phyloP scores from a whole-genome alignment of 345 rosid species.

The Garcia nutans region DNA sequence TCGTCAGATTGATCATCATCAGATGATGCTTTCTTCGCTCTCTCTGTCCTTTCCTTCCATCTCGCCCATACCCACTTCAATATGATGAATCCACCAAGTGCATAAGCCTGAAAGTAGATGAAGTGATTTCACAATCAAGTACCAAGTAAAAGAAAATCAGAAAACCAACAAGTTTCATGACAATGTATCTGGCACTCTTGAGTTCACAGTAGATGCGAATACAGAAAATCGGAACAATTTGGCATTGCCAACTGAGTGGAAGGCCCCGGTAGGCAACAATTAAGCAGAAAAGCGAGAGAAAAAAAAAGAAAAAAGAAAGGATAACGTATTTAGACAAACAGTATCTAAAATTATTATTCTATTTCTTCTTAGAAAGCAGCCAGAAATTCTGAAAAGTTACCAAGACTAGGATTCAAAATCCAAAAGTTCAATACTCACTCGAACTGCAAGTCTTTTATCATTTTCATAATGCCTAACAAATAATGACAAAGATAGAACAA shows the following conservation, averaged over 20 bases:
- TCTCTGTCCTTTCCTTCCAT: conserved; percentile 70
- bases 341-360: background rate
- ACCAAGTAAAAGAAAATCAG: background rate
- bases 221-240: background rate
- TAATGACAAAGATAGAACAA: too few relatives aligned
- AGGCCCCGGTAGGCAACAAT: background rate
- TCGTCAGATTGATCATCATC: conserved; percentile 33
- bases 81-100: conserved; percentile 75
- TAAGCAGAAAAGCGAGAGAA: background rate
- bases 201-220: background rate
- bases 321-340: background rate
- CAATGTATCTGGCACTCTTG: background rate
- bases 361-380: background rate
- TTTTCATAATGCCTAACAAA: too few relatives aligned
- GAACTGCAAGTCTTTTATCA: background rate
- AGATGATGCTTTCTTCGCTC: conserved; percentile 35
- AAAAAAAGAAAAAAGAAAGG: too few relatives aligned
- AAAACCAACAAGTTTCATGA: background rate
- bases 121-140: too few relatives aligned
- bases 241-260: background rate
- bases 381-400: background rate
- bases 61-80: conserved; percentile 84
- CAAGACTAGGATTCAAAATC: background rate
- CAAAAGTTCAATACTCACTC: background rate
- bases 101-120: conserved; percentile 58